phyloP scores from a whole-genome alignment of 2,329 filamentous ascomycete genomes.

The Colletotrichum sidae region DNA sequence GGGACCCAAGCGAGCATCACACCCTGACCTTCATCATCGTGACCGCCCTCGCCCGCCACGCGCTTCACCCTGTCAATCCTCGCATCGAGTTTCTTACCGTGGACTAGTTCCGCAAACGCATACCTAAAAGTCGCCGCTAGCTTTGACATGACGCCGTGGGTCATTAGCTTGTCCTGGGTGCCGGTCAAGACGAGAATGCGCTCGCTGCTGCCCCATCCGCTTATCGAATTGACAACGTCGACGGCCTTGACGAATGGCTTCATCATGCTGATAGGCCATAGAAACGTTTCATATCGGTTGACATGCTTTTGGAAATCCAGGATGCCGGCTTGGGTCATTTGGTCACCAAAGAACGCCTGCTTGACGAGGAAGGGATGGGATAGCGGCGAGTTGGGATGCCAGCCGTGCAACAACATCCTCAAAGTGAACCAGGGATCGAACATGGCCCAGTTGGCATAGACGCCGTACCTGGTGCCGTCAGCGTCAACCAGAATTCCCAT shows the following conservation, averaged over 20 bases:
- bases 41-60: constrained; percentile 39
- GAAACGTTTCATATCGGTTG: constrained; percentile 62
- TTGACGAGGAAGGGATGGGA: constrained; percentile 61
- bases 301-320: constrained; percentile 55
- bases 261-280: constrained; percentile 64
- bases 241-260: constrained; percentile 54
- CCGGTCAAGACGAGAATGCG: constrained; percentile 55
- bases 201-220: constrained; percentile 42
- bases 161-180: constrained; percentile 55
- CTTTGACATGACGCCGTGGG: constrained; percentile 48
- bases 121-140: constrained; percentile 53
- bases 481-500: background rate
- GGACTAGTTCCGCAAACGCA: constrained; percentile 46
- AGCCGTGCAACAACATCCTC: constrained; percentile 57
- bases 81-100: constrained; percentile 45
- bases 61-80: constrained; percentile 27
- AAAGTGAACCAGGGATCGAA: constrained; percentile 62
- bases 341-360: constrained; percentile 61
- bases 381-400: constrained; percentile 64
- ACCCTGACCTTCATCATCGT: constrained; percentile 47
- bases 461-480: constrained; percentile 43
- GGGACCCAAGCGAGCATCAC: constrained; percentile 56
- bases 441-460: constrained; percentile 59
- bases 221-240: constrained; percentile 53
- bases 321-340: constrained; percentile 54